Base-by-base conservation (phyloP, 345 rosid species). In the Salix brachista region DNA sequence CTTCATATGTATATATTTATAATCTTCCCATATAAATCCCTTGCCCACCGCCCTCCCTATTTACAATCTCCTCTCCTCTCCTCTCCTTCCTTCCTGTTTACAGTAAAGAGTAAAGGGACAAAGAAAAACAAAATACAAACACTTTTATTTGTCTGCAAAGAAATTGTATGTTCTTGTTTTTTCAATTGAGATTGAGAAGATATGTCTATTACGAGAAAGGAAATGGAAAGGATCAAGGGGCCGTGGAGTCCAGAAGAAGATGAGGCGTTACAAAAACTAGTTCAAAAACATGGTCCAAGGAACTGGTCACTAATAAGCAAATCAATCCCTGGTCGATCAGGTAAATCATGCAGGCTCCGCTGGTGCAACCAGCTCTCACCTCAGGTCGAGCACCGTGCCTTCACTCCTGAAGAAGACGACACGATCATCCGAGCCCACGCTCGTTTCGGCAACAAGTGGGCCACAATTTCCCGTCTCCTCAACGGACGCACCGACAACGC, bases 401-500 rank as follows among this genome's bases (percentile, higher is more conserved):
- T 80, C 65, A 52, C 67, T 2, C 62, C 82, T 0, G 82, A 80
- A 62, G 82, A 80, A 65, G 82, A 80, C 21, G 82, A 80, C 5
- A 80, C 69, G 16, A 80, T 80, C 10, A 50, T 75, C 14, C 70
- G 75, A 8, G 76, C 79, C 17, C 82, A 80, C 41, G 79, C 79
- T 4, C 82, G 79, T 2, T 80, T 80, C 44, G 82, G 82, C 9
- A 75, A 75, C 72, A 80, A 75, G 72, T 80, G 82, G 82, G 79
- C 82, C 21, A 80, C 82, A 4, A 80, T 80, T 34, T 79, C 84
- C 6, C 72, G 84, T 5, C 77, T 82, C 61, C 81, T 82, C 67
- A 75, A 66, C 25, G 84, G 84, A 28, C 81, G 84, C 23, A 82
- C 84, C 12, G 84, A 82, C 74, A 78, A 82, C 84, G 84, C 84